Conservation (phyloP, 345 rosid species). For the Brassica carinata region DNA sequence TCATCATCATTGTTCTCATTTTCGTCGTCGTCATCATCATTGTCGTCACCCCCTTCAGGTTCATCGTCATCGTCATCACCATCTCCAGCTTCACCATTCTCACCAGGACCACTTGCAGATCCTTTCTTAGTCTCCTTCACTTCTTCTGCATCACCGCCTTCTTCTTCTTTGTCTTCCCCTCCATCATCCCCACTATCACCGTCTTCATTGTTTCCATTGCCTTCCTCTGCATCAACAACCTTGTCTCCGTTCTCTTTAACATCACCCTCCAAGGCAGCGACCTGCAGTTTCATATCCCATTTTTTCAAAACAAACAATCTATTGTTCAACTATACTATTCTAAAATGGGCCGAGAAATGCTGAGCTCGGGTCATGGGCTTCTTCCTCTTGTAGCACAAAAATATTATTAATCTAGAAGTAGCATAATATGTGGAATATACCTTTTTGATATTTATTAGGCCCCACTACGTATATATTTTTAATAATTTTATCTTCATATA, state of each 20-base stretch:
- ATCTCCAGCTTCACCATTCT: conserved; percentile 39
- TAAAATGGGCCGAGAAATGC: background rate
- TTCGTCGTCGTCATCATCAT: conserved; percentile 39
- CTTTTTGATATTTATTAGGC: background rate
- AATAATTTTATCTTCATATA: background rate
- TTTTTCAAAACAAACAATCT: background rate
- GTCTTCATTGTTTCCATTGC: conserved; percentile 39
- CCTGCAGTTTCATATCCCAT: conserved; percentile 38
- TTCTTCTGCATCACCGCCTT: conserved; percentile 45
- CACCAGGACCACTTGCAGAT: conserved; percentile 44
- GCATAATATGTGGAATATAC: conserved; percentile 37
- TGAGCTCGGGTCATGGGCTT: conserved; percentile 12
- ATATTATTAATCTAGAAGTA: background rate
- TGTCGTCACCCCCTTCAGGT: background rate
- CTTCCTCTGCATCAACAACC: conserved; percentile 67
- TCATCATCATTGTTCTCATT: background rate
- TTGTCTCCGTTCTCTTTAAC: conserved; percentile 30
- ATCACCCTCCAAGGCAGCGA: conserved; percentile 39
- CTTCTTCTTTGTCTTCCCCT: conserved; percentile 17
- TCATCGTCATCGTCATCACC: conserved; percentile 26
- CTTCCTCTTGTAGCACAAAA: background rate
- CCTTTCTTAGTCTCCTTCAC: conserved; percentile 51
- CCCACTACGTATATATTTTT: background rate
- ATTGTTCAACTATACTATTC: background rate
- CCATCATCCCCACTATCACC: conserved; percentile 42